These are phyloP conservation scores for Zygosaccharomyces rouxii DNA, from an alignment of 805 yeast species.

Conservation along the genomic window DNA sequence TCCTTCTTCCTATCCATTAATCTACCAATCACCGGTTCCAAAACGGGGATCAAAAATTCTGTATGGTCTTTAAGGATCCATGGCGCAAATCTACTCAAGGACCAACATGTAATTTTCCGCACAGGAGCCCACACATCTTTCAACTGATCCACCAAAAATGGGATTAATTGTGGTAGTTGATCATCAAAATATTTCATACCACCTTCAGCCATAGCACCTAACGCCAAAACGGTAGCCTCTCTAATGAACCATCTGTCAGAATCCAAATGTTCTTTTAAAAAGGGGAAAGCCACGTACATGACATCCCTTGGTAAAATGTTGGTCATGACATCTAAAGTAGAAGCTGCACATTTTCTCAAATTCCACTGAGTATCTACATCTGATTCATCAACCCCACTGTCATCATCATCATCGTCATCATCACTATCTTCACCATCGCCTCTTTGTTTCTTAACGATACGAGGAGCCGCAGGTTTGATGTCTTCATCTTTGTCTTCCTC, in stretches of 20 bases:
- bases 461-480: slow-evolving; percentile 75
- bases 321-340: slow-evolving; percentile 81
- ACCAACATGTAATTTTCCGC: slow-evolving; percentile 94
- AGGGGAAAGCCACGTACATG: slow-evolving; percentile 64
- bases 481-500: slow-evolving; percentile 84
- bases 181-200: slow-evolving; percentile 66
- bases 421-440: slow-evolving; percentile 51
- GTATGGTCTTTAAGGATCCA: slow-evolving; percentile 79
- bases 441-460: slow-evolving; percentile 46
- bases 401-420: slow-evolving; percentile 66
- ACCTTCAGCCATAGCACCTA: slow-evolving; percentile 93
- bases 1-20: slow-evolving; percentile 79
- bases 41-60: slow-evolving; percentile 67
- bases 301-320: slow-evolving; percentile 63
- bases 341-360: slow-evolving; percentile 89
- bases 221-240: slow-evolving; percentile 89
- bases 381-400: slow-evolving; percentile 43
- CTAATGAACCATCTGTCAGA: slow-evolving; percentile 81
- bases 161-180: slow-evolving; percentile 75
- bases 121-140: slow-evolving; percentile 76
- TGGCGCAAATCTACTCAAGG: slow-evolving; percentile 74
- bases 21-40: slow-evolving; percentile 70
- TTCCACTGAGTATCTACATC: slow-evolving; percentile 78
- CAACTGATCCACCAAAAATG: slow-evolving; percentile 76
- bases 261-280: slow-evolving; percentile 63